These are phyloP conservation scores for Ceratocystiopsis sp. DNA, from an alignment of 2,329 filamentous ascomycete genomes.

Conservation along the genomic window DNA sequence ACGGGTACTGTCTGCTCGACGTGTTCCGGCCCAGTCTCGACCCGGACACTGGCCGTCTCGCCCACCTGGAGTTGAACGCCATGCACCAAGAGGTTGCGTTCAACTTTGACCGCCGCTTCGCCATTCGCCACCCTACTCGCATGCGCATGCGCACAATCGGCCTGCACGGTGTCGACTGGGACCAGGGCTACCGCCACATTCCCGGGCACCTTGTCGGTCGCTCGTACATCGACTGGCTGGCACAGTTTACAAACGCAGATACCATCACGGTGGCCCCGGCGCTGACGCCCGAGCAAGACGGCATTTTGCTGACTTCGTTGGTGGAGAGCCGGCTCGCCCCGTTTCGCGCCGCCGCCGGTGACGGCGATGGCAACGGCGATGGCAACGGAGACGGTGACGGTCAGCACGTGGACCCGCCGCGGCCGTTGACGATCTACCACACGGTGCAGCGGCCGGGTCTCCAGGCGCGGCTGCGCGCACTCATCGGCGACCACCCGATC, in stretches of 20 bases:
- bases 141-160: conserved; percentile 6
- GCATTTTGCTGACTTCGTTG: too few relatives aligned
- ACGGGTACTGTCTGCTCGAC: neutral
- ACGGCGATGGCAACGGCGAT: too few relatives aligned
- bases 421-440: too few relatives aligned
- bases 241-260: conserved; percentile 4
- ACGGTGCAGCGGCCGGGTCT: too few relatives aligned
- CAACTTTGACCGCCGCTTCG: neutral
- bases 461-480: too few relatives aligned
- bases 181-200: neutral
- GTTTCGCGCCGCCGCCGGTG: too few relatives aligned
- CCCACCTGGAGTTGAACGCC: conserved; percentile 5
- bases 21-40: conserved; percentile 2
- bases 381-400: too few relatives aligned
- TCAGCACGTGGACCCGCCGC: too few relatives aligned
- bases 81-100: too few relatives aligned
- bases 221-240: conserved; percentile 6
- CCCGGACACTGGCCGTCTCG: conserved; percentile 1
- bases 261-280: conserved; percentile 1
- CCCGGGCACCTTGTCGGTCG: conserved; percentile 1
- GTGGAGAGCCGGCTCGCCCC: too few relatives aligned
- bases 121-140: neutral
- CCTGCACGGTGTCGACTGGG: conserved; percentile 6
- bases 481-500: too few relatives aligned
- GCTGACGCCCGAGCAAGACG: too few relatives aligned